Conservation (phyloP, 768 basidiomycete species). For the Pleurotus giganteus region DNA sequence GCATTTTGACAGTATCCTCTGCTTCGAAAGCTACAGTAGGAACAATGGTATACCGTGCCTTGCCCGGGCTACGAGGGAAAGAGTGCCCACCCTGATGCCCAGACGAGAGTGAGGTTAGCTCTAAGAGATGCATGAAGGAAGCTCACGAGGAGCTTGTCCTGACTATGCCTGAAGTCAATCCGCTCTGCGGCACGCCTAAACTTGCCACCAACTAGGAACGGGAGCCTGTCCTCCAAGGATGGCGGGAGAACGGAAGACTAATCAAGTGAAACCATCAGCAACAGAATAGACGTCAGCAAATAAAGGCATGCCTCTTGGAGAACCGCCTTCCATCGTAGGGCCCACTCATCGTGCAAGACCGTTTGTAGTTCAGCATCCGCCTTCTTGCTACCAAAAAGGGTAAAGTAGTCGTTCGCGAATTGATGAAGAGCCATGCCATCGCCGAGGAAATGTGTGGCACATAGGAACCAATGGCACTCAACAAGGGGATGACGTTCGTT, state of each 20-base stretch:
- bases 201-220: constrained; percentile 27
- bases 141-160: constrained; percentile 56
- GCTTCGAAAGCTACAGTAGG: constrained; percentile 61
- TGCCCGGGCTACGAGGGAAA: constrained; percentile 52
- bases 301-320: constrained; percentile 17
- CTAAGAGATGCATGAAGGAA: neutral
- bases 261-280: neutral
- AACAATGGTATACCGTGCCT: constrained; percentile 59
- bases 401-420: constrained; percentile 79
- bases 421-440: constrained; percentile 87
- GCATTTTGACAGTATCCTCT: constrained; percentile 56
- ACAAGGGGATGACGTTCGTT: neutral
- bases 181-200: constrained; percentile 45
- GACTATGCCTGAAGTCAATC: constrained; percentile 55
- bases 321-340: constrained; percentile 21
- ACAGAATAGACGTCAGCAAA: neutral
- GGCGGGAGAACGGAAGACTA: constrained; percentile 26
- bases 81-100: constrained; percentile 65
- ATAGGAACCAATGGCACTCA: constrained; percentile 64
- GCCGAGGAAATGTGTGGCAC: constrained; percentile 78
- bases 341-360: constrained; percentile 33
- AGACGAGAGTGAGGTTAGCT: constrained; percentile 1
- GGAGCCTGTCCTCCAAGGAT: constrained; percentile 51
- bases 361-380: constrained; percentile 25
- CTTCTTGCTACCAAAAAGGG: constrained; percentile 45